A percentile compares a stretch with the other conserved stretches of the same genome.
phyloP scores from a whole-genome alignment of 495 filamentous ascomycete genomes.

The Penicillium lividum region DNA sequence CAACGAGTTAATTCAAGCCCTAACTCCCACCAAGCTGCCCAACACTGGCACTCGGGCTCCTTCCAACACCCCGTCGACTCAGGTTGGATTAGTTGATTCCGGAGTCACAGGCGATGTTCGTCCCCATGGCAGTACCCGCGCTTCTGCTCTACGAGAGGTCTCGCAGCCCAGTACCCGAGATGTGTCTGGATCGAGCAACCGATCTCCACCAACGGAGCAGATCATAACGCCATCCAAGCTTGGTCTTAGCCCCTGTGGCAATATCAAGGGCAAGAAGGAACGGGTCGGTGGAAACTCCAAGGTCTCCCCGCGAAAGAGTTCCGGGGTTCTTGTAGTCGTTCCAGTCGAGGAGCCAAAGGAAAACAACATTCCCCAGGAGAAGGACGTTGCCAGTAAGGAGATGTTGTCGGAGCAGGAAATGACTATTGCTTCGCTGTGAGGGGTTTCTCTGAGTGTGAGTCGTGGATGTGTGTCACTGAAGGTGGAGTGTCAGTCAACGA shows the following conservation, averaged over 20 bases:
- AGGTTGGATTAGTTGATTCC: slow-evolving; percentile 27
- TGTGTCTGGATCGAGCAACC: slow-evolving; percentile 35
- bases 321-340: not conserved
- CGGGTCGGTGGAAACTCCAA: slow-evolving; percentile 19
- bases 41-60: slow-evolving; percentile 39
- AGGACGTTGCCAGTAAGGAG: not conserved
- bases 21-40: slow-evolving; percentile 45
- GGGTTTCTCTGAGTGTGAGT: too few species aligned
- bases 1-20: slow-evolving; percentile 40
- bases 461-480: too few species aligned
- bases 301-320: slow-evolving; percentile 15
- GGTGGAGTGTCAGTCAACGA: too few species aligned
- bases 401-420: not conserved
- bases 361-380: not conserved
- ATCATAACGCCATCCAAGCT: slow-evolving; percentile 22
- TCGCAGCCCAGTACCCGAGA: slow-evolving; percentile 33
- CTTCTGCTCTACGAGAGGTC: slow-evolving; percentile 25
- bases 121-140: slow-evolving; percentile 22
- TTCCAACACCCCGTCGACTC: slow-evolving; percentile 42
- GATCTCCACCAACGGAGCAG: slow-evolving; percentile 15
- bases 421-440: not conserved
- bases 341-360: not conserved
- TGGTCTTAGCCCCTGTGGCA: slow-evolving; percentile 35
- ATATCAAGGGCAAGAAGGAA: slow-evolving; percentile 48
- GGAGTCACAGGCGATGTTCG: slow-evolving; percentile 38